Base-by-base conservation (phyloP, 306 rosid species). In the Lotus japonicus region DNA sequence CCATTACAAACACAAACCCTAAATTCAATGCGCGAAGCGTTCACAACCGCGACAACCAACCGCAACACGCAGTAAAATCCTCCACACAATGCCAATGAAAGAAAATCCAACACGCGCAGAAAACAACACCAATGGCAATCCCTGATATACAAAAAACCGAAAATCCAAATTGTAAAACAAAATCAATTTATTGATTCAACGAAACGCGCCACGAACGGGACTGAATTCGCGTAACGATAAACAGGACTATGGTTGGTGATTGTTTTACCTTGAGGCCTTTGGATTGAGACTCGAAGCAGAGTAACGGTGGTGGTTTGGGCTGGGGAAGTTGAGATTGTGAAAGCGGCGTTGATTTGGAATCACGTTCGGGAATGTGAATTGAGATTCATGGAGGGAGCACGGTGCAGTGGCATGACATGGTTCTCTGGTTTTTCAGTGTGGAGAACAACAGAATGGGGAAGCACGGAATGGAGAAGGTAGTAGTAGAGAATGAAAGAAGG, bases 381-480 rank as follows among this genome's bases (percentile, higher is more conserved):
- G 69, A 82, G 95, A 87, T 76, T 89, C 59, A 11, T n/a, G 39
- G 39, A 79, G 78, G 84, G 76, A 82, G 82, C 58, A 74, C 51
- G 81, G 15, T 23, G 81, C 18, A 38, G 69, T 70, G 72, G 16
- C 57, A 36, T 23, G 23, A n/a, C n/a, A n/a, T 7, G 5, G 2
- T 7, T 49, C 23, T 81, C 61, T 13, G 69, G 60, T 46, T 77
- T 68, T 78, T 74, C 64, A 66, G 54, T 57, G 78, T 44, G 62
- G 10, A 33, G 10, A 31, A 53, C 19, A 68, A 23, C 45, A 12
- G 60, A 50, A 18, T 21, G 64, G 70, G 59, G 80, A 73, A 36
- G 72, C 76, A 77, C 70, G 64, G 70, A 49, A 58, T n/a, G 68
- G 57, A 38, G 73, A 50, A 49, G 13, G 36, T 35, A 64, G 19